phyloP scores from a whole-genome alignment of 2,329 filamentous ascomycete species.

The Colletotrichum paranaense region DNA sequence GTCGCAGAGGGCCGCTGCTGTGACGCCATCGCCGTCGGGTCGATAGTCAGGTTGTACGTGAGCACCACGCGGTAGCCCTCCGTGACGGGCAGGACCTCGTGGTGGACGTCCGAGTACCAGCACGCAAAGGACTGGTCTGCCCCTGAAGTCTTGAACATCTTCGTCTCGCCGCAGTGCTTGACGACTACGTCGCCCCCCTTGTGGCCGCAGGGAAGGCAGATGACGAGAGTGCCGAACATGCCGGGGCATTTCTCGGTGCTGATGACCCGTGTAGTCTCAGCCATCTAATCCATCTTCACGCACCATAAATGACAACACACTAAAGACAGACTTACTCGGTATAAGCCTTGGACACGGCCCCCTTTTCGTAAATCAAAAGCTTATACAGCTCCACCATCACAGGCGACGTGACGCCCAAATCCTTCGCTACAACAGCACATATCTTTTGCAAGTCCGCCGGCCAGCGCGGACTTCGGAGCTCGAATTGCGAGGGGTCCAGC shows the following conservation, averaged over 20 bases:
- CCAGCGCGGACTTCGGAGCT: slow-evolving; percentile 49
- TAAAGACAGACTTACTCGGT: slow-evolving; percentile 45
- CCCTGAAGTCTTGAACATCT: slow-evolving; percentile 45
- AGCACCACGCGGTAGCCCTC: slow-evolving; percentile 62
- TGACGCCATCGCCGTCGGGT: background rate
- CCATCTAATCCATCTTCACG: background rate
- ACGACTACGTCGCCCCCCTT: slow-evolving; percentile 56
- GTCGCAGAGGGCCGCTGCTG: slow-evolving; percentile 38
- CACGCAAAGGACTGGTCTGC: slow-evolving; percentile 38
- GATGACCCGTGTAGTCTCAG: background rate
- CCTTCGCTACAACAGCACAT: slow-evolving; percentile 38
- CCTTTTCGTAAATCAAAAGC: slow-evolving; percentile 61
- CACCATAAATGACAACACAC: background rate
- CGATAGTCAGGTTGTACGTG: slow-evolving; percentile 60
- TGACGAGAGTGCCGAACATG: slow-evolving; percentile 62
- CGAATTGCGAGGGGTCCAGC: slow-evolving; percentile 51
- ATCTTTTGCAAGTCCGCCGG: slow-evolving; percentile 38
- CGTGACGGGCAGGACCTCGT: slow-evolving; percentile 60
- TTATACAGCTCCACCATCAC: slow-evolving; percentile 55
- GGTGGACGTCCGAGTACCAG: slow-evolving; percentile 64
- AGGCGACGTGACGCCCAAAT: slow-evolving; percentile 46
- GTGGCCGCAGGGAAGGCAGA: slow-evolving; percentile 60
- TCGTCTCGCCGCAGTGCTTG: slow-evolving; percentile 48
- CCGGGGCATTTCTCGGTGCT: slow-evolving; percentile 57
- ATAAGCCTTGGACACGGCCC: slow-evolving; percentile 60